Base-by-base conservation (phyloP, 192 early-diverging fungal species). In the Chytriomyces confervae region DNA sequence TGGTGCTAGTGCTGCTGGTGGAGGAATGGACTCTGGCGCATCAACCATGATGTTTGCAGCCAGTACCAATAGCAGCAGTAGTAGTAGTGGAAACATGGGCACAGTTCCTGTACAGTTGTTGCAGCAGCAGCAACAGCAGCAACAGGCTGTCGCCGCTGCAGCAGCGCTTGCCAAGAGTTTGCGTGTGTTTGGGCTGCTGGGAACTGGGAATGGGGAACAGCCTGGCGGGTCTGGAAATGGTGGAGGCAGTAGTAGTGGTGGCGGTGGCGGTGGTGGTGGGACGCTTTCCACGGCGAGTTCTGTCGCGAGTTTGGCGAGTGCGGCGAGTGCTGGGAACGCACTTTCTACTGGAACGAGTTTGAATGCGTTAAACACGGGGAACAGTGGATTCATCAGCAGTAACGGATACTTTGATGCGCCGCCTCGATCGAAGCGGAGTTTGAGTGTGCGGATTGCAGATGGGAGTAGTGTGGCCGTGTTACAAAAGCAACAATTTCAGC, bases 11-110 rank as follows among this genome's bases (percentile, higher is more conserved):
- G 7, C 11, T 46, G 29, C 62, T 67, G 7, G 69, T 62, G 50
- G 46, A 18, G 10, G 72, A 62, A 50, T 16, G 50, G 43, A 49
- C 10, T 43, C 77, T 68, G 11, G 48, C 46, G n/a, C 79, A 65
- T 46, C 20, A 77, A 45, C 36, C 60, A n/a, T 36, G 20, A 6
- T 20, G 29, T 20, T 45, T 9, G 16, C 45, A 57, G n/a, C 11
- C 47, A 18, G 66, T 74, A 77, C 27, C 66, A n/a, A 29, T 13
- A 18, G 43, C 76, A 49, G 68, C 68, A 50, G 68, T n/a, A 29
- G 61, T 47, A 18, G 50, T 45, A 16, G 61, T 45, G 11, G 63
- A 48, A 18, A 29, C 23, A 43, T 48, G 23, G 36, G 5, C 4
- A n/a, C 18, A 29, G 64, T 61, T 13, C 18, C 13, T 29, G 20